Conservation (phyloP, 2,329 filamentous ascomycete species). For the Pseudocercospora eumusae region DNA sequence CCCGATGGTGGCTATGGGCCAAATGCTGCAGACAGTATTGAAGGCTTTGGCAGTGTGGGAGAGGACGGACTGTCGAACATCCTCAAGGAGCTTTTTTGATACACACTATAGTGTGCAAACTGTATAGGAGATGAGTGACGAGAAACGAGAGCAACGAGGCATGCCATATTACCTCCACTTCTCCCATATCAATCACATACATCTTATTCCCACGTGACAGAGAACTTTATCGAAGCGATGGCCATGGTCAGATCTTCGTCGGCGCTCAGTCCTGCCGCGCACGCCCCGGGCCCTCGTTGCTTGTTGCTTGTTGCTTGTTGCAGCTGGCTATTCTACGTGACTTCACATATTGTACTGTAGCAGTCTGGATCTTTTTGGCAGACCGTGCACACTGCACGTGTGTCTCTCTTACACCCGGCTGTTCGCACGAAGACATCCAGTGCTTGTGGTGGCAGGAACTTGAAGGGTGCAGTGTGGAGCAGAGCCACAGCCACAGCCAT, state of each 20-base stretch:
- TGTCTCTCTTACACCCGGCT: background rate
- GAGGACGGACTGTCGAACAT: slow-evolving; percentile 63
- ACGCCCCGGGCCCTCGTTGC: background rate
- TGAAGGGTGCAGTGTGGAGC: too few species aligned
- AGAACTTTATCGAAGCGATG: slow-evolving; percentile 1
- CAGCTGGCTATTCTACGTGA: background rate
- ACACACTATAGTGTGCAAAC: background rate
- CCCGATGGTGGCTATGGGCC: slow-evolving; percentile 13
- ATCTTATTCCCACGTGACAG: background rate
- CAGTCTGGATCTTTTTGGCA: background rate
- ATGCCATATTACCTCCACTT: background rate
- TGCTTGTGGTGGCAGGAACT: too few species aligned
- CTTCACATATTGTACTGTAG: background rate
- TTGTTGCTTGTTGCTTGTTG: background rate
- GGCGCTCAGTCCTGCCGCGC: background rate
- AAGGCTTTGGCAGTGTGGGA: slow-evolving; percentile 46
- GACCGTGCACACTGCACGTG: background rate
- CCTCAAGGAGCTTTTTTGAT: slow-evolving; percentile 60
- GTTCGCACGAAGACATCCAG: background rate
- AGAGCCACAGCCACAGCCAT: background rate
- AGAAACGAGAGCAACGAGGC: background rate
- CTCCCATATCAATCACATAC: background rate
- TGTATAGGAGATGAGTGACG: background rate
- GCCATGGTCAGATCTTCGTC: slow-evolving; percentile 1
- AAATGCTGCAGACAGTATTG: slow-evolving; percentile 29